Evolutionary conservation across 2,329 filamentous ascomycete genomes (phyloP), one percentile per base, ranked within the genome.

Genomic region (Seiridium cupressi): DNA sequence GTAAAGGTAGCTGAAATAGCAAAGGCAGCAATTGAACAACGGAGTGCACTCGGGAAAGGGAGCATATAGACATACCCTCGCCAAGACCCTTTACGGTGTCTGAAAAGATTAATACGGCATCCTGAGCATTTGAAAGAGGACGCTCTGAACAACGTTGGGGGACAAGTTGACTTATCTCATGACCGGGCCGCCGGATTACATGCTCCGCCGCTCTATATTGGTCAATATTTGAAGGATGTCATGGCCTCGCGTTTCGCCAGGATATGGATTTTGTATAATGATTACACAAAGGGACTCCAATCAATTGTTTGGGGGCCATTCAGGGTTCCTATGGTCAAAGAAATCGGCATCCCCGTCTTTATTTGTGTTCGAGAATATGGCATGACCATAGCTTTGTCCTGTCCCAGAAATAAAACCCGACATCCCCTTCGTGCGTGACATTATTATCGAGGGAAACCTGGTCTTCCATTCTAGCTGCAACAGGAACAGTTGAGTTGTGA

Each of bases 1-100:
- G 53, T 2, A 57, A 40, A 5, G 13, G 6, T 4, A 55, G 58
- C 3, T 42, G 11, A 0, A 61, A 32, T 6, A 74, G 67, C 3
- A 72, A 61, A 2, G 70, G 69, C 44, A 71, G 63, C 4, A 74
- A 64, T 11, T 65, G 61, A 4, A 64, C 62, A 26, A 68, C 61
- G 61, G 69, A 65, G 32, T 69, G 68, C 63, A 71, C 71, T 35
- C 71, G 66, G 4, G 72, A 74, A 57, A 70, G 73, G 63, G 70
- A 73, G 49, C 67, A 68, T 57, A 69, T 69, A 31, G 65, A 68
- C 62, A 70, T 64, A 8, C 64, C 63, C 32, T 53, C 60, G 53
- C 72, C 71, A 46, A 74, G 60, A 3, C 71, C 71, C 62, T 73
- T 73, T 44, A 44, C 60, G 3, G 69, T 73, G 48, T 72, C 72